Evolutionary conservation across 2,329 filamentous ascomycete species (phyloP), one percentile per base, ranked within the genome.

Genomic region (Aspergillus transmontanensis): DNA sequence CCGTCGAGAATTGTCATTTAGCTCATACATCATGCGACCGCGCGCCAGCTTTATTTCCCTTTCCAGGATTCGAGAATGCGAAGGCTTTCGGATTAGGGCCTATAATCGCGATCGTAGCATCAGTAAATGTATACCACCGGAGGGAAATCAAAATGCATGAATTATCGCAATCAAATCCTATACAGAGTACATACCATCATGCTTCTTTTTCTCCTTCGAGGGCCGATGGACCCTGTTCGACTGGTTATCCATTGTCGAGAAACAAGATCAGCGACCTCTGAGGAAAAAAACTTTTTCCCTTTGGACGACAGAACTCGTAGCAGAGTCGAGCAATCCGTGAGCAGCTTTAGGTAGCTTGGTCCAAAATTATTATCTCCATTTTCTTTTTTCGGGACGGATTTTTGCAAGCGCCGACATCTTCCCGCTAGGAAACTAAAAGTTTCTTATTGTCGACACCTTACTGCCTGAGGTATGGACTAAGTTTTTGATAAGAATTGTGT

Each of bases 11-110:
- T 16, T 32, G 23, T 12, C n/a, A 10, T 45, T n/a, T n/a, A 21
- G 39, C 53, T 65, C 78, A 66, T 77, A 85, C 83, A 80, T 85
- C 84, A 69, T 85, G 82, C 51, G 84, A 84, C 69, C 84, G 80
- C 51, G 82, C 82, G 45, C 83, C 83, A 68, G 91, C 87, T 77
- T 89, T 90, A 64, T 90, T 88, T 70, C 94, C 85, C 74, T 90
- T 91, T 66, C 93, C 94, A 0, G 94, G 93, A 65, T 90, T 90
- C 48, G 92, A 85, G 76, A 91, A 92, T 60, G 92, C 90, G 78
- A 97, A 97, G 16, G 94, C 94, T 81, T 97, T 97, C 2, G 93
- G 92, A 76, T 97, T 97, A 67, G 83, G 84, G 60, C 91, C 92
- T 89, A 73, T 67, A 72, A 64, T 50, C 36, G 28, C 48, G 3